Evolutionary conservation across 352 stramenopile genomes (phyloP), one percentile per base, ranked within the genome.

Genomic region (Phytophthora foliorum): DNA sequence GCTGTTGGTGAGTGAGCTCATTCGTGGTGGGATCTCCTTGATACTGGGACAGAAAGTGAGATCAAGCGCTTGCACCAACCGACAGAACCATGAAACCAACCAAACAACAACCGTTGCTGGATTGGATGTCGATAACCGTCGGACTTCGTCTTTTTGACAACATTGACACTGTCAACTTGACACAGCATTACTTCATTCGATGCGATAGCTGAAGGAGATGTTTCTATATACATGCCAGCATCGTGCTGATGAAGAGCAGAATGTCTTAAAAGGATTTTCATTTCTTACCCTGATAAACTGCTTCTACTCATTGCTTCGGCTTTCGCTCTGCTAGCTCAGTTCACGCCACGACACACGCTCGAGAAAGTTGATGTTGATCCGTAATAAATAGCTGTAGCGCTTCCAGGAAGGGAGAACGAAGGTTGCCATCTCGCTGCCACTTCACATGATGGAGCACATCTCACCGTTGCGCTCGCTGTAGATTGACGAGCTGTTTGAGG

Each of bases 351-450:
- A 61, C 22, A 68, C 50, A 70, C 53, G 57, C 29, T 63, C 22
- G 39, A 57, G 34, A 67, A 66, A 38, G 50, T 62, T 70, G 44
- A 64, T 50, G 66, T 66, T 63, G 59, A 52, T 57, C 46, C 50
- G 64, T 67, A 76, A 80, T 80, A 80, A 80, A 80, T 77, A 80
- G 72, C 68, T 66, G 46, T 70, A 61, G 58, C 69, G 54, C 67
- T 74, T 68, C 31, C 50, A 63, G 60, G 65, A 56, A 58, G n/a
- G 48, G 46, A 21, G 10, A 24, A 65, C 29, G 13, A 64, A 67
- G 62, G 29, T 50, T 41, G 27, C 31, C 16, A 57, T 27, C 19
- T 51, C 17, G 27, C 29, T 39, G 7, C 36, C 6, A 22, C 39
- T 55, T 77, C 61, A 80, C 73, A 78, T 77, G 50, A 80, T 63